Conservation (phyloP, 2,329 filamentous ascomycete species). For the Diplodia sapinea region DNA sequence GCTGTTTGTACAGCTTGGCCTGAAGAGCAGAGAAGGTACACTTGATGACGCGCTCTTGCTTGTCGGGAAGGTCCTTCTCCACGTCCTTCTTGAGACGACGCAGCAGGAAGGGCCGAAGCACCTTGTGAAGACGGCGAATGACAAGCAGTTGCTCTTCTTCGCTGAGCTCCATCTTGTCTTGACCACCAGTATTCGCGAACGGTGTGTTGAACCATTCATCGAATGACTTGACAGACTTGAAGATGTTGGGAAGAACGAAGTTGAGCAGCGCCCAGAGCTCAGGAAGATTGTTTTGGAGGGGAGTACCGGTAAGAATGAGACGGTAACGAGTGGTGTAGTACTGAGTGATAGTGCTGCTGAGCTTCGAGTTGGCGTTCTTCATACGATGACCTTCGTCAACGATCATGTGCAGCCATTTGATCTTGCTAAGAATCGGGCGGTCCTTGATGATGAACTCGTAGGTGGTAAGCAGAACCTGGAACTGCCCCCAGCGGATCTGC, state of each 20-base stretch:
- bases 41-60: slow-evolving; percentile 99
- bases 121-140: slow-evolving; percentile 97
- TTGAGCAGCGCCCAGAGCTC: slow-evolving; percentile 98
- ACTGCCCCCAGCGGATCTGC: slow-evolving; percentile 90
- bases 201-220: slow-evolving; percentile 99
- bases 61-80: slow-evolving; percentile 97
- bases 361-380: slow-evolving; percentile 97
- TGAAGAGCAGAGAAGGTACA: slow-evolving; percentile 97
- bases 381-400: slow-evolving; percentile 99
- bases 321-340: slow-evolving; percentile 96
- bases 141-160: slow-evolving; percentile 99
- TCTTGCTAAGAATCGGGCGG: slow-evolving; percentile 90
- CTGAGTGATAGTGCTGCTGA: slow-evolving; percentile 90
- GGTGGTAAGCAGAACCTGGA: slow-evolving; percentile 95
- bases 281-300: slow-evolving; percentile 93
- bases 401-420: slow-evolving; percentile 99
- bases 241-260: slow-evolving; percentile 96
- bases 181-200: slow-evolving; percentile 95
- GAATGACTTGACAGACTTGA: slow-evolving; percentile 98
- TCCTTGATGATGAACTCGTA: slow-evolving; percentile 99
- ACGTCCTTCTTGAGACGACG: slow-evolving; percentile 99
- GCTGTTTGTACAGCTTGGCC: slow-evolving; percentile 93
- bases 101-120: slow-evolving; percentile 93
- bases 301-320: slow-evolving; percentile 95
- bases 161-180: slow-evolving; percentile 98